phyloP scores from a whole-genome alignment of 345 rosid genomes.

The Eucalyptus erythrocorys region DNA sequence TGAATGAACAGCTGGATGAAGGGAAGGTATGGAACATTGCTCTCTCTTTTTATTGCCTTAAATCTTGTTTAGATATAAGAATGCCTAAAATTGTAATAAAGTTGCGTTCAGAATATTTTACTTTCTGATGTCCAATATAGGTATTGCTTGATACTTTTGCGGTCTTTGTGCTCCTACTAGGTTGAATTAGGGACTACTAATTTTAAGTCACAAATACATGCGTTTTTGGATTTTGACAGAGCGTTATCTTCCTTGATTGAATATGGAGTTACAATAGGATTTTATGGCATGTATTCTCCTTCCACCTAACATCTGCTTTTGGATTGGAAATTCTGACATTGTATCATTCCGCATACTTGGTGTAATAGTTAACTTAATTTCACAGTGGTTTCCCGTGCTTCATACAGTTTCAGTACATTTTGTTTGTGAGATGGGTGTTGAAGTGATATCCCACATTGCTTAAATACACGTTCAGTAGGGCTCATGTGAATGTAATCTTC shows the following conservation, averaged over 20 bases:
- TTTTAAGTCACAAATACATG: neutral
- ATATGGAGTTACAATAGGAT: neutral
- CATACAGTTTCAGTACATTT: neutral
- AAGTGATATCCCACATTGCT: neutral
- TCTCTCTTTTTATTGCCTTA: neutral
- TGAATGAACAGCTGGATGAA: conserved; percentile 10
- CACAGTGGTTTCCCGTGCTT: neutral
- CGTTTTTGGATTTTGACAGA: neutral
- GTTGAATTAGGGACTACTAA: neutral
- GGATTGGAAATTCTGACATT: neutral
- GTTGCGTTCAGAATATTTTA: neutral
- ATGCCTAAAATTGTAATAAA: neutral
- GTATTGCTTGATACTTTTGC: neutral
- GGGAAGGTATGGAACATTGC: conserved; percentile 34
- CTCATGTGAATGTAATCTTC: neutral
- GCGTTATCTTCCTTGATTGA: neutral
- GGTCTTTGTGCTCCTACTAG: neutral
- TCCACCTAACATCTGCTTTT: neutral
- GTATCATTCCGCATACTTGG: neutral
- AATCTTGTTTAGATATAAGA: neutral
- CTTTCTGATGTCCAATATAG: neutral
- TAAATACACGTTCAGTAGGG: neutral
- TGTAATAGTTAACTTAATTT: neutral
- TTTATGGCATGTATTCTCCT: neutral
- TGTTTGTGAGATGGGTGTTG: neutral